A percentile compares a stretch with the other conserved stretches of the same genome.
Evolutionary conservation across 495 filamentous ascomycete species (phyloP).

Genomic region (Tuber magnatum): DNA sequence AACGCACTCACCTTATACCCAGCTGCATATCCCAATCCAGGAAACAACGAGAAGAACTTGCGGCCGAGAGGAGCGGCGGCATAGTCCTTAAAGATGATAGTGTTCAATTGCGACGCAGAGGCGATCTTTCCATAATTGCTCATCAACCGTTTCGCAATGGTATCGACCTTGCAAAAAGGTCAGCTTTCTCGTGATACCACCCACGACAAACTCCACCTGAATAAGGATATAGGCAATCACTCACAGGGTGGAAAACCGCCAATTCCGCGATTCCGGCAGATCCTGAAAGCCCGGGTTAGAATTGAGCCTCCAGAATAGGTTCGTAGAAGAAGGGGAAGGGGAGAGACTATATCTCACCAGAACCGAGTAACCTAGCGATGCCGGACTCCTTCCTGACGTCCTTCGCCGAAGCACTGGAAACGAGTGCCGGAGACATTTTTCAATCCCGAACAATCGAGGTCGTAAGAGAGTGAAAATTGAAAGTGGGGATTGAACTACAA

Average conservation of each 20-base stretch:
- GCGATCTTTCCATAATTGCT: conserved; percentile 65
- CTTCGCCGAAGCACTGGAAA: conserved; percentile 47
- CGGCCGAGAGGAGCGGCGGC: conserved; percentile 58
- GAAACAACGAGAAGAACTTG: conserved; percentile 95
- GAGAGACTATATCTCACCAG: conserved; percentile 54
- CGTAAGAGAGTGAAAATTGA: not conserved
- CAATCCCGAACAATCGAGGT: not conserved
- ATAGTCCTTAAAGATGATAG: conserved; percentile 89
- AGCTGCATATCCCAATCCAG: conserved; percentile 91
- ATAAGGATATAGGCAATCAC: conserved; percentile 38
- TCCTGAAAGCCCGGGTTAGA: conserved; percentile 49
- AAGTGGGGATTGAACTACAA: conserved; percentile 16
- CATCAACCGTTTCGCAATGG: conserved; percentile 97
- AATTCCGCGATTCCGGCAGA: conserved; percentile 93
- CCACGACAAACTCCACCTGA: not conserved
- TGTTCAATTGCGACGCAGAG: conserved; percentile 58
- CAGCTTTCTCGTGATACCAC: conserved; percentile 8
- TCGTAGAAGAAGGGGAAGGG: not conserved
- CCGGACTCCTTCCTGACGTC: conserved; percentile 82
- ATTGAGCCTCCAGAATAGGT: not conserved
- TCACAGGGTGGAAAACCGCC: conserved; percentile 90
- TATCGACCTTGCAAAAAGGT: conserved; percentile 67
- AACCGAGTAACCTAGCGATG: conserved; percentile 77
- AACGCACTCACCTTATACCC: conserved; percentile 74
- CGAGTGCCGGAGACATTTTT: conserved; percentile 47